Conservation (phyloP, 768 basidiomycete species). For the Macrocybe gigantea region DNA sequence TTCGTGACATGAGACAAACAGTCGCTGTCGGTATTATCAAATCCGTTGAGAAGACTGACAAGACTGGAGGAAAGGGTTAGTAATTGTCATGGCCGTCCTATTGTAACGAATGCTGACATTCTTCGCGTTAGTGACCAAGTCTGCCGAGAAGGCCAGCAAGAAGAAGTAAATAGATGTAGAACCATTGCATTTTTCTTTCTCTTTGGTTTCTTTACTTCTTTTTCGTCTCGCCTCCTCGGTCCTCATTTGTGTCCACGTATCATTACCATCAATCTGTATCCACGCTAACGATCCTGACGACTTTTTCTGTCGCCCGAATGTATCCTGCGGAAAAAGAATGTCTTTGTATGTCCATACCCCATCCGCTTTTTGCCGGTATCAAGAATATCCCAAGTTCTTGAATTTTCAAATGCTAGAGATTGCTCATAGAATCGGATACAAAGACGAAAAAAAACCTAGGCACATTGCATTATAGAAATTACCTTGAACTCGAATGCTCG, state of each 20-base stretch:
- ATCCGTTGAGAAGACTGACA: constrained; percentile 93
- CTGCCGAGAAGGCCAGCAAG: constrained; percentile 94
- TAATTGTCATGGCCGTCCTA: constrained; percentile 3
- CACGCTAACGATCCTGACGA: constrained; percentile 28
- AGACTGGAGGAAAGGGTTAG: constrained; percentile 79
- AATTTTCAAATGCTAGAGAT: no score
- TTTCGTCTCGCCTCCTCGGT: constrained; percentile 32
- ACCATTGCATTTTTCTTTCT: constrained; percentile 51
- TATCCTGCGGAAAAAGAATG: background rate
- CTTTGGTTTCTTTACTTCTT: constrained; percentile 42
- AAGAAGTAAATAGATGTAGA: constrained; percentile 91
- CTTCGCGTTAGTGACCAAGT: constrained; percentile 68
- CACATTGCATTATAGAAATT: no score
- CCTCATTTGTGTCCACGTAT: constrained; percentile 22
- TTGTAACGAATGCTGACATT: constrained; percentile 2
- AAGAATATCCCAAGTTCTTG: no score
- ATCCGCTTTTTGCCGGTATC: no score
- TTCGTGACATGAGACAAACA: constrained; percentile 99
- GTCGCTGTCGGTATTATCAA: constrained; percentile 99
- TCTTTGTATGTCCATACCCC: no score
- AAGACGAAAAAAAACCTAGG: no score
- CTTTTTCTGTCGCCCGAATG: constrained; percentile 1
- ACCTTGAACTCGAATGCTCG: no score
- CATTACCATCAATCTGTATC: constrained; percentile 31
- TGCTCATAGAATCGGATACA: no score